Evolutionary conservation across 306 rosid genomes (phyloP).

Genomic region (Lathyrus oleraceus): DNA sequence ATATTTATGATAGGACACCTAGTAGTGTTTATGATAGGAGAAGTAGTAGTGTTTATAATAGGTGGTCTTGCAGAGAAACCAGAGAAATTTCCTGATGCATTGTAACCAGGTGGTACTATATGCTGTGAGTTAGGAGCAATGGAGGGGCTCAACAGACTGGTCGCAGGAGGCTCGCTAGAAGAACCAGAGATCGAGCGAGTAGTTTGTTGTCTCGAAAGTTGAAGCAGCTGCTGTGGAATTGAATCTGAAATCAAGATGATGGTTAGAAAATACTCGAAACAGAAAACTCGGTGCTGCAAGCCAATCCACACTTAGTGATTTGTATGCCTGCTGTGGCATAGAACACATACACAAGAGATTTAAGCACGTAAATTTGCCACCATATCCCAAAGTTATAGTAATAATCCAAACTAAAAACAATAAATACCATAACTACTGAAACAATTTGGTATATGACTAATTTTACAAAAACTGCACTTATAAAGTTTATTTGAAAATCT

Average conservation of each 20-base stretch:
- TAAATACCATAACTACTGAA: neutral
- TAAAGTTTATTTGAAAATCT: constrained; percentile 7
- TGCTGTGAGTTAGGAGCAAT: constrained; percentile 29
- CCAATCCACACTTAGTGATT: neutral
- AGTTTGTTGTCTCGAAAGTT: constrained; percentile 42
- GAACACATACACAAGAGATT: constrained; percentile 7
- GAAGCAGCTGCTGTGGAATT: constrained; percentile 40
- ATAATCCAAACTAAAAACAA: neutral
- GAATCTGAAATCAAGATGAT: constrained; percentile 48
- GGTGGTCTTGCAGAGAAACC: constrained; percentile 47
- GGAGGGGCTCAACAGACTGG: constrained; percentile 39
- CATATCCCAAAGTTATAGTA: neutral
- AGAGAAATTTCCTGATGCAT: constrained; percentile 34
- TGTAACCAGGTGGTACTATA: constrained; percentile 37
- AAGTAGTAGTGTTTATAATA: constrained; percentile 46
- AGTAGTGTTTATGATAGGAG: constrained; percentile 5
- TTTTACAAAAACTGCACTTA: constrained; percentile 5
- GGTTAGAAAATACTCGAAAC: constrained; percentile 25
- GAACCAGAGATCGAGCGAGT: constrained; percentile 39
- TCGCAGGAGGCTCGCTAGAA: constrained; percentile 32
- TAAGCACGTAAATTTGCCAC: neutral
- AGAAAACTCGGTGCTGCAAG: constrained; percentile 9
- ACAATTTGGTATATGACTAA: constrained; percentile 5
- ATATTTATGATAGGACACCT: too few species aligned
- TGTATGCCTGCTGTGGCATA: neutral